phyloP scores from a whole-genome alignment of 2,329 filamentous ascomycete genomes.

The Trichoderma sp. region DNA sequence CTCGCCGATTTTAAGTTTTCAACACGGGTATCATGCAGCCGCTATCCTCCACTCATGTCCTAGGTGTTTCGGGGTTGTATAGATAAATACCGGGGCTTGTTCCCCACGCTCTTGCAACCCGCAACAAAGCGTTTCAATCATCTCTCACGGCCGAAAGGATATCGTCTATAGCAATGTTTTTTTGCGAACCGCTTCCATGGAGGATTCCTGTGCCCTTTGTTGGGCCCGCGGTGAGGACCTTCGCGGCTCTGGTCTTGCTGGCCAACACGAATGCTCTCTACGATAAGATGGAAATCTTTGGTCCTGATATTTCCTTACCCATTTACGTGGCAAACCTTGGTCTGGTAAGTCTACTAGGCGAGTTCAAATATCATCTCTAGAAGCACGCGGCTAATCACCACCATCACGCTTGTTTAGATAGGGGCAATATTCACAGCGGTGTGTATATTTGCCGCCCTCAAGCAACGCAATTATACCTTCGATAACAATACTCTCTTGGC shows the following conservation, averaged over 20 bases:
- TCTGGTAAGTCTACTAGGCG: neutral
- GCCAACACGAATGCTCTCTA: constrained; percentile 19
- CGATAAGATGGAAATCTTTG: constrained; percentile 13
- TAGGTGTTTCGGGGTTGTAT: neutral
- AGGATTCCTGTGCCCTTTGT: constrained; percentile 18
- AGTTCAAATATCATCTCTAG: neutral
- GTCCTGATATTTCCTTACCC: neutral
- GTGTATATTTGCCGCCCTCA: neutral
- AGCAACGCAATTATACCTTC: neutral
- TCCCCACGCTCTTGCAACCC: neutral
- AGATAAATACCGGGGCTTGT: neutral
- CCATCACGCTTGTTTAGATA: neutral
- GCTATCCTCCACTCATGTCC: neutral
- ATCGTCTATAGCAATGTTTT: neutral
- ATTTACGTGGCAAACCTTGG: neutral
- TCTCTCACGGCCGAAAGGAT: neutral
- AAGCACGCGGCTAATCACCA: neutral
- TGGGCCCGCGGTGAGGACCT: neutral
- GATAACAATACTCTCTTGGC: neutral
- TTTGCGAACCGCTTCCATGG: constrained; percentile 7
- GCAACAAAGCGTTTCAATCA: neutral
- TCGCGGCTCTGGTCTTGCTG: constrained; percentile 18
- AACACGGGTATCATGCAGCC: neutral
- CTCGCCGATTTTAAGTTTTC: neutral
- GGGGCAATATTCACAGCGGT: neutral